Percentiles rank a stretch among this genome's conserved stretches.
Conservation (phyloP, 805 yeast species). For the Candida ovalis region DNA sequence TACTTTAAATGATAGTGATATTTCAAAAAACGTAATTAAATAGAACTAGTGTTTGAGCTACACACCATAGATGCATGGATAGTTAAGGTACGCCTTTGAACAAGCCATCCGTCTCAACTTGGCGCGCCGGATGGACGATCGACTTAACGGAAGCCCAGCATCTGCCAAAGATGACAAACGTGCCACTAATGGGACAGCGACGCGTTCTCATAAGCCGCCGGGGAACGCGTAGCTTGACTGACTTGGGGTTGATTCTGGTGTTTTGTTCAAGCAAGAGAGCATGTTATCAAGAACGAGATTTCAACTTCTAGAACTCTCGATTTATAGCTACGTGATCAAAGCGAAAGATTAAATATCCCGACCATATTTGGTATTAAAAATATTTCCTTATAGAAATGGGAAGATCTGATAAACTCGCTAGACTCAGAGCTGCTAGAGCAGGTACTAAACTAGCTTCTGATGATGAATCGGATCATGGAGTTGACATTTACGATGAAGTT, state of each 20-base stretch:
- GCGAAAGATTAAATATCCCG: no score
- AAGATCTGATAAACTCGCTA: constrained; percentile 45
- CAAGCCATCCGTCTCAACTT: neutral
- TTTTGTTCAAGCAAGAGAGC: no score
- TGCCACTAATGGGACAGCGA: no score
- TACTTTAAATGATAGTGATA: no score
- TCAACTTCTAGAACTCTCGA: no score
- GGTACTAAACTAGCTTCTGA: constrained; percentile 46
- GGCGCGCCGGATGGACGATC: neutral
- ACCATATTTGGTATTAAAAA: no score
- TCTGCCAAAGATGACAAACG: no score
- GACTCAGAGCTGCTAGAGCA: constrained; percentile 60
- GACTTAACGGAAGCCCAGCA: neutral
- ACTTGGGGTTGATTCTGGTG: no score
- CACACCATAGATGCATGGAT: no score
- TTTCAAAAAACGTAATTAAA: neutral
- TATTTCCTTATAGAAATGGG: constrained; percentile 16
- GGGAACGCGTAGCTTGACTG: neutral
- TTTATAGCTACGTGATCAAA: no score
- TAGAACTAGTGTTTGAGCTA: neutral
- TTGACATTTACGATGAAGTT: constrained; percentile 78
- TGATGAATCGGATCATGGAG: constrained; percentile 42
- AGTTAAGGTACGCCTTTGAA: no score
- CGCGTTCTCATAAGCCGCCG: neutral
- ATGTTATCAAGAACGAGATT: no score